These are phyloP conservation scores for Sorghum bicolor DNA, from an alignment of 176 grass and related monocot genomes.

Conservation along the genomic window Sorghum_bicolor_NCBIv3 NC_012871.2:7831501-7832000, in stretches of 20 bases:
- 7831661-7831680: background rate
- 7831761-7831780: background rate
- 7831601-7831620: background rate
- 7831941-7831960: background rate
- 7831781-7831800: constrained; percentile 7
- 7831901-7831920: constrained; percentile 4
- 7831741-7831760: background rate
- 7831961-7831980: constrained; percentile 1
- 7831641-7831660: background rate
- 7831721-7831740: background rate
- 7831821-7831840: background rate
- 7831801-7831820: constrained; percentile 28
- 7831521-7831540: no score
- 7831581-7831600: background rate
- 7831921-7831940: background rate
- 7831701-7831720: background rate
- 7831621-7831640: background rate
- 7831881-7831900: constrained; percentile 17
- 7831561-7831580: background rate
- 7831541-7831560: background rate
- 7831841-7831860: background rate
- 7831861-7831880: constrained; percentile 17
- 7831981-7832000: background rate
- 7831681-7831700: background rate
- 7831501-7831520: no score